A percentile compares a stretch with the other conserved stretches of the same genome.
Conservation (phyloP, 2,329 filamentous ascomycete species). For the Aspergillus pseudonomiae region DNA sequence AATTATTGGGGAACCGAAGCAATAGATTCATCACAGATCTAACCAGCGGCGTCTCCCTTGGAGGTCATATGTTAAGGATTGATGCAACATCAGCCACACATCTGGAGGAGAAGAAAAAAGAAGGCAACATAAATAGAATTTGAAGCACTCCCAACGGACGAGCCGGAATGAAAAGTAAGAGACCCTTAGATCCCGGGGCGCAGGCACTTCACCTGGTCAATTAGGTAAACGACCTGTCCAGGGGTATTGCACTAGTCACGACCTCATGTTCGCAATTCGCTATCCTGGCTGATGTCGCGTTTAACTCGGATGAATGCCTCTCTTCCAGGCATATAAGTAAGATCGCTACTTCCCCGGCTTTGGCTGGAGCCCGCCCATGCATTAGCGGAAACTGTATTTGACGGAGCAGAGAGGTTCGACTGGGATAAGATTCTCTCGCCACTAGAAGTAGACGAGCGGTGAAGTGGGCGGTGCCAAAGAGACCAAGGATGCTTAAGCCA, state of each 20-base stretch:
- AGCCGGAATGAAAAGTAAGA: background rate
- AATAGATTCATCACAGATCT: background rate
- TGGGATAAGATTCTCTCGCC: slow-evolving; percentile 17
- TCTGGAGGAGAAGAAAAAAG: background rate
- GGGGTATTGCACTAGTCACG: background rate
- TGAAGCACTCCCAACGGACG: background rate
- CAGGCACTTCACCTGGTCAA: background rate
- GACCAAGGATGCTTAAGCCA: slow-evolving; percentile 20
- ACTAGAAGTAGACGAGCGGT: background rate
- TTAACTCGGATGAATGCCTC: slow-evolving; percentile 35
- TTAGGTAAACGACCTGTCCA: background rate
- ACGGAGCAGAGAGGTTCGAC: slow-evolving; percentile 21
- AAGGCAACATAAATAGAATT: background rate
- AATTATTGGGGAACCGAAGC: background rate
- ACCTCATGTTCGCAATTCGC: slow-evolving; percentile 28
- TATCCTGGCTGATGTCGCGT: slow-evolving; percentile 38
- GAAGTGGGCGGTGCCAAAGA: slow-evolving; percentile 18
- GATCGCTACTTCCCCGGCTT: slow-evolving; percentile 29
- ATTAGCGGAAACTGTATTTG: slow-evolving; percentile 32
- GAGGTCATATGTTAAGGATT: background rate
- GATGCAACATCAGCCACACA: background rate
- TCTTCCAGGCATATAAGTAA: slow-evolving; percentile 11
- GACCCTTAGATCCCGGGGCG: background rate
- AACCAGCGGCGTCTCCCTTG: background rate
- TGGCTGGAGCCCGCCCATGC: slow-evolving; percentile 35